Evolutionary conservation across 2,329 filamentous ascomycete genomes (phyloP).

Genomic region (Penicillium paneum): DNA sequence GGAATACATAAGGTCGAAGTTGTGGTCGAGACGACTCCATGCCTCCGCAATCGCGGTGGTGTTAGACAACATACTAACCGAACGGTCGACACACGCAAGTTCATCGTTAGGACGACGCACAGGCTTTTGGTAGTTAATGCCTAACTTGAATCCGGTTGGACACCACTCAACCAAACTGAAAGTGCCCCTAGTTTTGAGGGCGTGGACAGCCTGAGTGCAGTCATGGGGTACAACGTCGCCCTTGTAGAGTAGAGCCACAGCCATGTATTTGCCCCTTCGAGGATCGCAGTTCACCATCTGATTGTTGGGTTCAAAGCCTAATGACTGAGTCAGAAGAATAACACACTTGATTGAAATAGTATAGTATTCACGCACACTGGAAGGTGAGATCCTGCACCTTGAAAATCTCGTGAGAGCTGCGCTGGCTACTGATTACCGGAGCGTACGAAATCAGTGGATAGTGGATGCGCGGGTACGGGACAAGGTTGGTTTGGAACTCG

Average conservation of each 20-base stretch:
- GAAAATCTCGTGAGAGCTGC: conserved; percentile 83
- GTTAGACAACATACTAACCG: conserved; percentile 63
- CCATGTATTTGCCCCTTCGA: conserved; percentile 67
- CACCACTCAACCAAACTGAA: conserved; percentile 69
- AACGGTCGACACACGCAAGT: conserved; percentile 54
- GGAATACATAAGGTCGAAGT: conserved; percentile 68
- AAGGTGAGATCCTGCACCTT: conserved; percentile 72
- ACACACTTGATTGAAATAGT: not conserved
- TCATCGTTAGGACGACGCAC: conserved; percentile 52
- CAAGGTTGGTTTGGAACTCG: conserved; percentile 68
- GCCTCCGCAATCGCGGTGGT: conserved; percentile 66
- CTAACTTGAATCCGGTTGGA: conserved; percentile 66
- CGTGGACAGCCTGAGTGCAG: conserved; percentile 55
- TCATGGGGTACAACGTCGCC: conserved; percentile 64
- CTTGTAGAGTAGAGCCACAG: conserved; percentile 63
- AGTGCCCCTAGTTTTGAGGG: conserved; percentile 61
- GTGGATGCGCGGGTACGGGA: conserved; percentile 66
- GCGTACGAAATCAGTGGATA: conserved; percentile 65
- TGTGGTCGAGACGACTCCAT: conserved; percentile 63
- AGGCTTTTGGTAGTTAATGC: conserved; percentile 64
- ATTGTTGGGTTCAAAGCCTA: conserved; percentile 64
- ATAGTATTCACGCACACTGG: conserved; percentile 49
- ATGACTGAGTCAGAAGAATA: conserved; percentile 6
- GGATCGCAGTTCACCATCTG: conserved; percentile 69
- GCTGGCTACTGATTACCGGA: conserved; percentile 63